Base-by-base conservation (phyloP, 139 green algal genomes). In the Chlorella sorokiniana region DNA sequence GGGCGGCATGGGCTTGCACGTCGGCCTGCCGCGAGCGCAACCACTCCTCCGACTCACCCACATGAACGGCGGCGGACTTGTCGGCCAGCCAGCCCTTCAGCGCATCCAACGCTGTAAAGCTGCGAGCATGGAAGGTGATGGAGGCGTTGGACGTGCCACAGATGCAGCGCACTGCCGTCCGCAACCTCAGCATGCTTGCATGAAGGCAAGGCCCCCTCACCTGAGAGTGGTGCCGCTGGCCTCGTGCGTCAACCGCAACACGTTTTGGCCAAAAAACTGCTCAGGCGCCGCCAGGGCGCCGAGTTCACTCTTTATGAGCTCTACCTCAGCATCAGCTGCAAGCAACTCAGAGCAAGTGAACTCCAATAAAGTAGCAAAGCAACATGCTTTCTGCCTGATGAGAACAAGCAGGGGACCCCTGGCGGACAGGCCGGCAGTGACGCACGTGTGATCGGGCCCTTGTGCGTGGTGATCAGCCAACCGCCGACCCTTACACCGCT, bases 201-300 rank as follows among this genome's bases (percentile, higher is more conserved):
- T 5, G 10, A 45, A 42, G 11, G 33, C 25, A 44, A 44, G 18
- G 14, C 1, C n/a, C 63, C 38, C 20, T 45, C 45, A 77, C 73
- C 73, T 42, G 1, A 98, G 45, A 25, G 42, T 38, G 1, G 88
- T 63, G 10, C 91, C 93, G 9, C 81, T 93, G 27, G 87, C 81
- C 11, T 87, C 83, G 71, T 98, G 94, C 23, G 62, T 72, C 3
- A 98, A 52, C 18, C 82, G 64, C 63, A 98, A 85, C 37, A 63
- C 56, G 78, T 86, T 93, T 16, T 82, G 70, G 6, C 82, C 84
- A 79, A 97, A 98, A 29, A 95, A 83, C 87, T 97, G 95, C 89
- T 98, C 95, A 14, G 95, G 95, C 0, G 94, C 71, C 1, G 86
- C 86, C 8, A 89, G 82, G 5, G 88, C 75, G n/a, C 78, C 84